Evolutionary conservation across 176 grass and related monocot genomes (phyloP), one percentile per base, ranked within the genome.

Genomic region (Paspalum vaginatum): DNA sequence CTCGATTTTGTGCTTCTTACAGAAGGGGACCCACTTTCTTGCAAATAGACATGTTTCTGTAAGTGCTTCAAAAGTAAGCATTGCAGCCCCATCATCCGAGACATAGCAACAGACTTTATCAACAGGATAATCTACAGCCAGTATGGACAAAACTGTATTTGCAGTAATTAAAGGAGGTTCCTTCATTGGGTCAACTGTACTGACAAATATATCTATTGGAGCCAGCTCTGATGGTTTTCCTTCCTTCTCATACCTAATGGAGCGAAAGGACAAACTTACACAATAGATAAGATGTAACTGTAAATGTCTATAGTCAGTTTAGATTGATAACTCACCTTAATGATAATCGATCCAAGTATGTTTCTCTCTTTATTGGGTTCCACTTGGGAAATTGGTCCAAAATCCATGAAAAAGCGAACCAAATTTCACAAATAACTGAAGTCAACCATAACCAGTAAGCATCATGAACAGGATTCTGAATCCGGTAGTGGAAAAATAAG

Each of bases 61-160:
- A 80, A 80, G 77, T 56, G 50, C 63, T 56, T 80, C 77, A 27
- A 80, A 80, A 68, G 77, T 80, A 80, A 80, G 77, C 77, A 80
- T 80, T 56, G 38, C 37, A 68, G 77, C 77, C 44, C 77, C 77
- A 68, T 80, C 77, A 56, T 80, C 77, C 50, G 77, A 80, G 54
- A 75, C 54, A 45, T 80, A 80, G 63, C 77, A 80, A 26, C 63
- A 68, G 44, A 80, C 77, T 80, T 80, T 80, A 56, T 89, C 91
- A 74, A 85, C 80, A 68, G 91, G 91, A 65, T 93, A 93, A 78
- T 93, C 91, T 13, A 93, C 91, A 5, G 91, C 87, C 13, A 90
- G 77, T 59, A 93, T 93, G 25, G 91, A 93, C 53, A 93, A 77
- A 76, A 93, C 91, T 25, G 91, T 93, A 66, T 93, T 93, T 72